Conservation (phyloP, 2,329 filamentous ascomycete species). For the Juglanconis sp. region DNA sequence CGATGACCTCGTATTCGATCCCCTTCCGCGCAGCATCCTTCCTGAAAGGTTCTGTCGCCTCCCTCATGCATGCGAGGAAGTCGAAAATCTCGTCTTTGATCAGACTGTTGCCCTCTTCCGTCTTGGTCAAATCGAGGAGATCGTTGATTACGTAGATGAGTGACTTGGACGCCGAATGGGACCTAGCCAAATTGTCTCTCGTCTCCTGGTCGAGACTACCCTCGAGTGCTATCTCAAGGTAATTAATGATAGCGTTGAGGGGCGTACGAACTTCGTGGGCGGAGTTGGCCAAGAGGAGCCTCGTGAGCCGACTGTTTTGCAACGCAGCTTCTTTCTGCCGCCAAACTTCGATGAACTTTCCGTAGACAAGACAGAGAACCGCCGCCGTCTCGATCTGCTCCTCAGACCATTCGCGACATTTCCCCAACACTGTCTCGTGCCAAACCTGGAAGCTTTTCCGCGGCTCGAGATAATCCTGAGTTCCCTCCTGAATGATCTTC, state of each 20-base stretch:
- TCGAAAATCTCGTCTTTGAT: conserved; percentile 81
- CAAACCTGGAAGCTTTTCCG: conserved; percentile 76
- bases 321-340: conserved; percentile 82
- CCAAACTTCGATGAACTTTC: conserved; percentile 90
- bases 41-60: conserved; percentile 72
- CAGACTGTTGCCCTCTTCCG: conserved; percentile 74
- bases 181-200: conserved; percentile 77
- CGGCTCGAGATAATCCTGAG: conserved; percentile 71
- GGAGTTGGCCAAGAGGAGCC: conserved; percentile 77
- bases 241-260: conserved; percentile 91
- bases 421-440: conserved; percentile 77
- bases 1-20: conserved; percentile 65
- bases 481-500: conserved; percentile 70
- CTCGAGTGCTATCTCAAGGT: conserved; percentile 85
- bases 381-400: conserved; percentile 87
- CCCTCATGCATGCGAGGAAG: conserved; percentile 65
- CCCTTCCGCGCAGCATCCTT: conserved; percentile 74
- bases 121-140: conserved; percentile 81
- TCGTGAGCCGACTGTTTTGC: conserved; percentile 77
- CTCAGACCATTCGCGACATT: conserved; percentile 83
- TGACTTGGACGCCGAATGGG: conserved; percentile 88
- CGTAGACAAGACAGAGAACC: conserved; percentile 83
- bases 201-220: conserved; percentile 77
- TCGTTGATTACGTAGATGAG: conserved; percentile 94
- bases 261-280: conserved; percentile 90